These are phyloP conservation scores for Eimeria tenella DNA, from an alignment of 169 alveolate genomes.

Conservation along the genomic window DNA sequence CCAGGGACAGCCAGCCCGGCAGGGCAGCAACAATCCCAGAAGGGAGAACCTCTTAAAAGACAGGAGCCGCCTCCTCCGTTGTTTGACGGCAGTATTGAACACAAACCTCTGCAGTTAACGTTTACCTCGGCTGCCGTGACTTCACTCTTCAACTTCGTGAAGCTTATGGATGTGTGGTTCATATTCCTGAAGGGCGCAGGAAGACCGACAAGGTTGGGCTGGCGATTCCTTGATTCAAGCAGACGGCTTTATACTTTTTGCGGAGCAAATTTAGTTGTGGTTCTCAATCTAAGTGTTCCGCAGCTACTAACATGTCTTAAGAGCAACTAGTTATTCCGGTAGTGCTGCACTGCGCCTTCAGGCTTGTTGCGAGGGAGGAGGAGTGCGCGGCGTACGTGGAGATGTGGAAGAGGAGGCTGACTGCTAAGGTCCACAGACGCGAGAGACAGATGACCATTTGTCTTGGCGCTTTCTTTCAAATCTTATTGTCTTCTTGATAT, in stretches of 20 bases:
- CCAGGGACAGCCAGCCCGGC: conserved; percentile 1
- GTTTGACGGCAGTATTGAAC: conserved; percentile 67
- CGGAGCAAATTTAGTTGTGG: neutral
- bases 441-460: neutral
- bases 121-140: conserved; percentile 55
- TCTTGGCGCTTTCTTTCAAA: too few species aligned
- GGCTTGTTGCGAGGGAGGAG: conserved; percentile 71
- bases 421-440: conserved; percentile 21
- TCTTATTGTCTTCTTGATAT: neutral
- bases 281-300: neutral
- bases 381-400: conserved; percentile 75
- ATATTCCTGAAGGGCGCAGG: conserved; percentile 78
- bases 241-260: too few species aligned
- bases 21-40: neutral
- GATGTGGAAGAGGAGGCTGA: conserved; percentile 73
- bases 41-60: neutral
- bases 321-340: neutral
- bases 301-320: too few species aligned
- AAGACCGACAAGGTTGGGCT: conserved; percentile 64
- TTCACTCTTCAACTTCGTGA: conserved; percentile 74
- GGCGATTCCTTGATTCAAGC: too few species aligned
- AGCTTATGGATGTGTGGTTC: conserved; percentile 79
- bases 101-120: conserved; percentile 73
- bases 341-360: neutral
- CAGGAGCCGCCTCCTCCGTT: conserved; percentile 74